A percentile compares a stretch with the other conserved stretches of the same genome.
Evolutionary conservation across 2,329 filamentous ascomycete genomes (phyloP).

Genomic region (Pseudocercospora vitis): DNA sequence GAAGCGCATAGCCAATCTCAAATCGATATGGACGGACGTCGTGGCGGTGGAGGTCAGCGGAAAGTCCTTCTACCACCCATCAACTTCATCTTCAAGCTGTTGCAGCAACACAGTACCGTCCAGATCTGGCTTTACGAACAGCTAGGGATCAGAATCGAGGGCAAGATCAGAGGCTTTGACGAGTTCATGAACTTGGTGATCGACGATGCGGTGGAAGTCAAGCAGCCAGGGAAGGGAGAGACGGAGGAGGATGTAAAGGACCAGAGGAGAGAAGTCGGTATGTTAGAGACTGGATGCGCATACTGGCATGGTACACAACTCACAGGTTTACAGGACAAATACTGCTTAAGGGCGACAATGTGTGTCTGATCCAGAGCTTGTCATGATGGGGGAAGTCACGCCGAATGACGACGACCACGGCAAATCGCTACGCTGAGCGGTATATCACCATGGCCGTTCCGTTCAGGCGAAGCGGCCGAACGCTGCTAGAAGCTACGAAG

Average conservation of each 20-base stretch:
- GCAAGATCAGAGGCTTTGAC: slow-evolving; percentile 95
- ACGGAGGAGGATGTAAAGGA: slow-evolving; percentile 26
- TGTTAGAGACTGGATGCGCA: neutral
- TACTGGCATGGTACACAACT: slow-evolving; percentile 10
- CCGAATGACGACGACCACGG: no score
- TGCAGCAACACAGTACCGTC: slow-evolving; percentile 79
- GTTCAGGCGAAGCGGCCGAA: no score
- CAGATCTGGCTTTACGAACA: slow-evolving; percentile 98
- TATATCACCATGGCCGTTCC: no score
- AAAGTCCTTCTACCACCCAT: slow-evolving; percentile 74
- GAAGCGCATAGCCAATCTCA: slow-evolving; percentile 31
- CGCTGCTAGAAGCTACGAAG: no score
- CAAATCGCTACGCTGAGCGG: no score
- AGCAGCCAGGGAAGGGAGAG: slow-evolving; percentile 39
- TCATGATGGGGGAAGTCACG: slow-evolving; percentile 11
- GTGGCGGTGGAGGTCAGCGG: slow-evolving; percentile 53
- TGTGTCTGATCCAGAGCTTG: slow-evolving; percentile 67
- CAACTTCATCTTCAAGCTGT: slow-evolving; percentile 92
- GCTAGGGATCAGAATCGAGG: slow-evolving; percentile 88
- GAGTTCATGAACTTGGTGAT: slow-evolving; percentile 99
- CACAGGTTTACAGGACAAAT: slow-evolving; percentile 65
- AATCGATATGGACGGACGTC: slow-evolving; percentile 53
- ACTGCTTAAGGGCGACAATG: slow-evolving; percentile 83
- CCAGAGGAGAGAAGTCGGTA: slow-evolving; percentile 24
- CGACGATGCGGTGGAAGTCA: slow-evolving; percentile 92